Percentiles rank a stretch among this genome's conserved stretches.
These are phyloP conservation scores for Brassica incana DNA, from an alignment of 345 rosid species.

Conservation along the genomic window DNA sequence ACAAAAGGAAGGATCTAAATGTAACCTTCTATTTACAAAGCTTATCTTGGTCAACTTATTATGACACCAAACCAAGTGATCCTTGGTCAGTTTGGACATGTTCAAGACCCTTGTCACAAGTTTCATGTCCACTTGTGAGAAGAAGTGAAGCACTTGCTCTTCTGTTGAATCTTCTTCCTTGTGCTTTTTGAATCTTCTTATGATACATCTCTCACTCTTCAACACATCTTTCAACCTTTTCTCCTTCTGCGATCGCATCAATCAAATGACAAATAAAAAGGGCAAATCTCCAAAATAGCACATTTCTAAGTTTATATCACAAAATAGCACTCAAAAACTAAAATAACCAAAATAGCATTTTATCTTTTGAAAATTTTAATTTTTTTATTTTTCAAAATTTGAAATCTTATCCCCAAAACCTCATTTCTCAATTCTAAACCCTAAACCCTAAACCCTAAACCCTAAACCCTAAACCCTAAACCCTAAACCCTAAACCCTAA, in stretches of 20 bases:
- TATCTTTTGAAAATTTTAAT: too few species aligned
- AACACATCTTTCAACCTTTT: constrained; percentile 42
- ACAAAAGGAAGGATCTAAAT: constrained; percentile 73
- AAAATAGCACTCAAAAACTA: too few species aligned
- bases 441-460: too few species aligned
- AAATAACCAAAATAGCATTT: too few species aligned
- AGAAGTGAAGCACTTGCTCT: constrained; percentile 70
- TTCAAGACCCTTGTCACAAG: constrained; percentile 79
- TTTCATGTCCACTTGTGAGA: constrained; percentile 91
- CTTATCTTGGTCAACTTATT: constrained; percentile 59
- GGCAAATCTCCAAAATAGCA: too few species aligned
- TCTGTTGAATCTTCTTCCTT: constrained; percentile 39
- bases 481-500: too few species aligned
- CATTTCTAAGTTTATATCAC: too few species aligned
- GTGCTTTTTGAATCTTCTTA: constrained; percentile 57
- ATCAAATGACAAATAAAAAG: neutral
- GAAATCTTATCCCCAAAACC: too few species aligned
- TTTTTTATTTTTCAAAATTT: too few species aligned
- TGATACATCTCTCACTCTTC: constrained; percentile 57
- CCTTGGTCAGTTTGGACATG: constrained; percentile 72
- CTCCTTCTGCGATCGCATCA: constrained; percentile 60
- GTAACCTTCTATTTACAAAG: constrained; percentile 66
- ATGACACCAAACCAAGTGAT: constrained; percentile 81
- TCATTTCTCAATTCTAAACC: too few species aligned
- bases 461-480: too few species aligned